Evolutionary conservation across 305 asterid species (phyloP).

Genomic region (Fraxinus paxiana): DNA sequence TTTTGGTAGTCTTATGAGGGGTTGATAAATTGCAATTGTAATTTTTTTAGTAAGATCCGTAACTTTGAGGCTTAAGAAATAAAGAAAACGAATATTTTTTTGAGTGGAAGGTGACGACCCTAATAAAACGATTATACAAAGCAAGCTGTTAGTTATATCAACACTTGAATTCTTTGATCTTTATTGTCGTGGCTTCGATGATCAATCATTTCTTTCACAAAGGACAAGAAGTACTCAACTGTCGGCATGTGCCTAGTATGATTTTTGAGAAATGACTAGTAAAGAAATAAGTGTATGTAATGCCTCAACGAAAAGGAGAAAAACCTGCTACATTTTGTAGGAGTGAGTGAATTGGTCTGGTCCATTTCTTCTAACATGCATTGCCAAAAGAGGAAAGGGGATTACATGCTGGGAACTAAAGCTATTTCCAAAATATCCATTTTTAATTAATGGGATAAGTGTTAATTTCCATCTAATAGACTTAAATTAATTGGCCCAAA

Average conservation of each 20-base stretch:
- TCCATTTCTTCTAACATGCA: background rate
- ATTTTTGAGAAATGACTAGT: background rate
- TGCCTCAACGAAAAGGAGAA: slow-evolving; percentile 20
- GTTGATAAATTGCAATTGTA: background rate
- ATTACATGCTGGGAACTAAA: background rate
- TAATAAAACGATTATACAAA: background rate
- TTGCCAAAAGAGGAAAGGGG: background rate
- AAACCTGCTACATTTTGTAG: background rate
- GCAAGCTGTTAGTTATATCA: background rate
- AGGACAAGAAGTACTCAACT: background rate
- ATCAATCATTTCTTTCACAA: background rate
- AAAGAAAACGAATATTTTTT: background rate
- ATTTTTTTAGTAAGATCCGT: background rate
- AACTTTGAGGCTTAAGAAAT: background rate
- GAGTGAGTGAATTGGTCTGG: background rate
- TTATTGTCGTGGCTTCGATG: background rate
- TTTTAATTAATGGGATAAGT: background rate
- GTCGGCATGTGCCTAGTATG: background rate
- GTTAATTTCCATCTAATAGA: background rate
- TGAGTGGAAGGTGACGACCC: background rate
- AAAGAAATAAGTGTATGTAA: slow-evolving; percentile 13
- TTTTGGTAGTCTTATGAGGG: background rate
- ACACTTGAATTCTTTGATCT: background rate
- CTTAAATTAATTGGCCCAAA: background rate
- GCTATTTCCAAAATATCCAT: background rate